A percentile compares a stretch with the other conserved stretches of the same genome.
Evolutionary conservation across 148 eudicot genomes (phyloP).

Genomic region (Polygonum aviculare): DNA sequence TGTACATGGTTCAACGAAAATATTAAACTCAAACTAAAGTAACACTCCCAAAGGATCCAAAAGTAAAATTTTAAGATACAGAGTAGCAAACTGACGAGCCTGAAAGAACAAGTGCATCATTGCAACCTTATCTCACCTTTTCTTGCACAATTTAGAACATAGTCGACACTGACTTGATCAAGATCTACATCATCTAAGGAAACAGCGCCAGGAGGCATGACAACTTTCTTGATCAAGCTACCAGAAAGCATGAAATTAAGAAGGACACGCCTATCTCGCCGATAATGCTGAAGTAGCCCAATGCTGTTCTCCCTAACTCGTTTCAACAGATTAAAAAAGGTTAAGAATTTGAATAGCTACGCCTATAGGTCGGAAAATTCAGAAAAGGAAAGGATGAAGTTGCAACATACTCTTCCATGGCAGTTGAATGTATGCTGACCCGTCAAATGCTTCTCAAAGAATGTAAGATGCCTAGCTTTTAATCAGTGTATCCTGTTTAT

Average conservation of each 20-base stretch:
- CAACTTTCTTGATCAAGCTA: conserved; percentile 86
- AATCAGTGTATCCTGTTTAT: not conserved
- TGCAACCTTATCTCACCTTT: conserved; percentile 44
- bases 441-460: not conserved
- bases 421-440: not conserved
- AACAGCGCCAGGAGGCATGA: conserved; percentile 98
- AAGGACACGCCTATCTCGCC: conserved; percentile 83
- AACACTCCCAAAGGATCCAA: not conserved
- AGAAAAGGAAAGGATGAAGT: not conserved
- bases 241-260: conserved; percentile 83
- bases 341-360: not conserved
- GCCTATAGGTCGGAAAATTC: not conserved
- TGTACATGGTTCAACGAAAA: conserved; percentile 19
- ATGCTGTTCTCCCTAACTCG: conserved; percentile 58
- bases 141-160: conserved; percentile 68
- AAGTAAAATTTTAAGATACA: not conserved
- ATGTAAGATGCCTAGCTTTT: not conserved
- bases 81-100: not conserved
- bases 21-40: not conserved
- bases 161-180: conserved; percentile 98
- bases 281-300: conserved; percentile 69
- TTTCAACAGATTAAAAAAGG: not conserved
- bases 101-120: not conserved
- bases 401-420: conserved; percentile 10
- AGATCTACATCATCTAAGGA: conserved; percentile 97